Percentiles rank a stretch among this genome's conserved stretches.
Evolutionary conservation across 176 grass and related monocot genomes (phyloP).

Genomic region (Leersia perrieri): DNA sequence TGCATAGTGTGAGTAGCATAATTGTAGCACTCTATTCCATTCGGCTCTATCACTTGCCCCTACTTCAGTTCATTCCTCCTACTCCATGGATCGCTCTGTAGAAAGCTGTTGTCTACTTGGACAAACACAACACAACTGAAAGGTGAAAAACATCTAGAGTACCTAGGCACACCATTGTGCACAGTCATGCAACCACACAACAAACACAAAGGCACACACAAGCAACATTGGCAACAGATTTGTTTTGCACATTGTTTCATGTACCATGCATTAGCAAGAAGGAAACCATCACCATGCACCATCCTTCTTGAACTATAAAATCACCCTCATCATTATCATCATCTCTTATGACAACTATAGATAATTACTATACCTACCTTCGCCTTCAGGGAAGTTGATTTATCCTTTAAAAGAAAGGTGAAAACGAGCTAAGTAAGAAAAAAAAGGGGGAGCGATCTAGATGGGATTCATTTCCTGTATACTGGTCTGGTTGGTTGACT

Average conservation of each 20-base stretch:
- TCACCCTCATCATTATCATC: too few species aligned
- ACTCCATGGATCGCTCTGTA: not conserved
- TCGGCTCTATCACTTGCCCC: not conserved
- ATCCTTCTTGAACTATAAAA: conserved; percentile 9
- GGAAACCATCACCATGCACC: not conserved
- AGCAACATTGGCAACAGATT: not conserved
- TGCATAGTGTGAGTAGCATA: not conserved
- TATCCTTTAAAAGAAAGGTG: conserved; percentile 27
- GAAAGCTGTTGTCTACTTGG: not conserved
- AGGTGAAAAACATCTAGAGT: not conserved
- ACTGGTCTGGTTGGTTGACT: not conserved
- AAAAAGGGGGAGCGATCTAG: conserved; percentile 7
- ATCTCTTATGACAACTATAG: conserved; percentile 32
- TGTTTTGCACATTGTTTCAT: conserved; percentile 8
- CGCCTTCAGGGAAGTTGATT: conserved; percentile 31
- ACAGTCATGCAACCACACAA: too few species aligned
- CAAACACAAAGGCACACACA: not conserved
- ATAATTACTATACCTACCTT: conserved; percentile 47
- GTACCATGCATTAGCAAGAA: not conserved
- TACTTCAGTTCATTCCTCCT: not conserved
- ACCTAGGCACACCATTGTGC: not conserved
- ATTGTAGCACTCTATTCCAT: not conserved
- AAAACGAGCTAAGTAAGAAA: conserved; percentile 23
- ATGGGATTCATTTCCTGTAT: conserved; percentile 19
- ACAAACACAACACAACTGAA: not conserved